Evolutionary conservation across 495 filamentous ascomycete species (phyloP), one percentile per base, ranked within the genome.

Genomic region (Aspergillus kassunensis): DNA sequence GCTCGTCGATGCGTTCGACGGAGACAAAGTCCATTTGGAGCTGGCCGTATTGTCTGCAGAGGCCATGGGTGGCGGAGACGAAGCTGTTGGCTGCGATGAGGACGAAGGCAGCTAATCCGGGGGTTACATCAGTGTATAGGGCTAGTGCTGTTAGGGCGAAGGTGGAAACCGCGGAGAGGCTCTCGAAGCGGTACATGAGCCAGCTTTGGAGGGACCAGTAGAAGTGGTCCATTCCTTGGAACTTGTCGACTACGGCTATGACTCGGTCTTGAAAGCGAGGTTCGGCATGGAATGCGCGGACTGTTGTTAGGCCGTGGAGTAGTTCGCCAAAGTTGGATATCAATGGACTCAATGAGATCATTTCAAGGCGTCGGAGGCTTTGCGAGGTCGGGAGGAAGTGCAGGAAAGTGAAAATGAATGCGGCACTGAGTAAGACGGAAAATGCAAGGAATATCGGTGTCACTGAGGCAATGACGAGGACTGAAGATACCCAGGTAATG

Each of bases 191-290:
- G 58, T 83, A 89, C 60, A 80, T 82, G 7, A 95, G 74, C 89
- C 89, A 95, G 21, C 81, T 78, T 58, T 92, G 88, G 6, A 92
- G 72, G 41, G 80, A 86, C 89, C 89, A 95, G 69, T 91, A 95
- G 69, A 95, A 90, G 65, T 95, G 89, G 60, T 95, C 89, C 86
- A 91, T 91, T 56, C 88, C 90, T 65, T 92, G 89, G 65, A 95
- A 95, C 3, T 79, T 79, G 65, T 95, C 89, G 0, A 86, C 86
- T 16, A 87, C 87, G 4, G 74, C 73, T 35, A 95, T 86, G 50
- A 90, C 85, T 19, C 83, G 77, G 47, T 78, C 75, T 58, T 93
- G 88, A 57, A 93, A 95, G 40, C 84, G 82, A 12, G 74, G 66
- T 57, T 91, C 82, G 5, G 84, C 87, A 37, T 73, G 78, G 63